These are phyloP conservation scores for Cornus controversa DNA, from an alignment of 148 eudicot species.

Conservation along the genomic window DNA sequence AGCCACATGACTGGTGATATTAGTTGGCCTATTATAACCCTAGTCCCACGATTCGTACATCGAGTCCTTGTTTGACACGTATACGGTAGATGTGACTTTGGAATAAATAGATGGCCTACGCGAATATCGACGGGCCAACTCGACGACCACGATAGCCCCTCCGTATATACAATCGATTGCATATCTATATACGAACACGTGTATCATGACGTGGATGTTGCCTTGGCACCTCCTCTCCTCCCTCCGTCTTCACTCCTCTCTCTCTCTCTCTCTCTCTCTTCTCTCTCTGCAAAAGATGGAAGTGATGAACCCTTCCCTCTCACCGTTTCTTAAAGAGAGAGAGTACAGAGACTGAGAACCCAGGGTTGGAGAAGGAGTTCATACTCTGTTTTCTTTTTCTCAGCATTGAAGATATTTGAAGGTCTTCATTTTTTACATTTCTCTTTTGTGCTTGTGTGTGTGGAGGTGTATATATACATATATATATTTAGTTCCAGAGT, in stretches of 20 bases:
- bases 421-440: not conserved
- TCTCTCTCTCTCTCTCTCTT: slow-evolving; percentile 18
- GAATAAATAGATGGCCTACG: slow-evolving; percentile 24
- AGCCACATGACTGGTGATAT: not conserved
- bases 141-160: slow-evolving; percentile 21
- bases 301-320: slow-evolving; percentile 8
- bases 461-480: no score
- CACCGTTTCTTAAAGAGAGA: slow-evolving; percentile 17
- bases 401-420: slow-evolving; percentile 7
- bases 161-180: not conserved
- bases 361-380: not conserved
- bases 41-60: slow-evolving; percentile 20
- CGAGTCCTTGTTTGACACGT: slow-evolving; percentile 28
- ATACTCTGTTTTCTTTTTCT: not conserved
- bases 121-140: slow-evolving; percentile 26
- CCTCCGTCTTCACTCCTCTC: slow-evolving; percentile 4
- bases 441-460: not conserved
- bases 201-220: slow-evolving; percentile 74
- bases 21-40: not conserved
- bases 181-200: slow-evolving; percentile 52
- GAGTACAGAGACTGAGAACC: slow-evolving; percentile 23
- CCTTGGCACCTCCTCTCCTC: slow-evolving; percentile 45
- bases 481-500: not conserved
- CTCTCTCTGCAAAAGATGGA: slow-evolving; percentile 16
- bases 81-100: slow-evolving; percentile 13